Percentiles rank a stretch among this genome's conserved stretches.
Evolutionary conservation across 305 asterid species (phyloP).

Genomic region (Rubia peregrina): DNA sequence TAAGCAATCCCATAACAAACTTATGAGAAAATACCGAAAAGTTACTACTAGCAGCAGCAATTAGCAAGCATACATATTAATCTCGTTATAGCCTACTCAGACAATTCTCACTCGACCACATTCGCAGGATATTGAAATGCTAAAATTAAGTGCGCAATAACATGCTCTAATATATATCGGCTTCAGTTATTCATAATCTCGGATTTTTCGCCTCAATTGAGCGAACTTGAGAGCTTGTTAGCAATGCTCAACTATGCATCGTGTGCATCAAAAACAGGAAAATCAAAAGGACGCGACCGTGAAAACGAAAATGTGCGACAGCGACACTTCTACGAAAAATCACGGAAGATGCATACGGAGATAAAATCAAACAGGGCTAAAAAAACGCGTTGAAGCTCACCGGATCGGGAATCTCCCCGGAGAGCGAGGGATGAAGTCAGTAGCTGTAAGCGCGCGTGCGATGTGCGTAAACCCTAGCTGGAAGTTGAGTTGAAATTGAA

Average conservation of each 20-base stretch:
- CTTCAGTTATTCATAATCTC: not conserved
- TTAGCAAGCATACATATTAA: not conserved
- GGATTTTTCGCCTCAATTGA: not conserved
- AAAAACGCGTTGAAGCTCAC: constrained; percentile 24
- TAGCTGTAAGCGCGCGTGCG: not conserved
- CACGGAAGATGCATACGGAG: not conserved
- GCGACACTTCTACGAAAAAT: not conserved
- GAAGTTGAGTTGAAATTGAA: constrained; percentile 12
- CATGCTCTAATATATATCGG: not conserved
- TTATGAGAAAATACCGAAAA: not conserved
- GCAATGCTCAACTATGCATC: not conserved
- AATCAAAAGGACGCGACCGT: not conserved
- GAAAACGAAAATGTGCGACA: not conserved
- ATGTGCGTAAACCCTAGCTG: constrained; percentile 22
- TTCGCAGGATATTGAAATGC: not conserved
- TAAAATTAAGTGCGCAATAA: not conserved
- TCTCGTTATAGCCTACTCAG: not conserved
- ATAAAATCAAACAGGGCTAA: not conserved
- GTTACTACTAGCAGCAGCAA: too few species aligned
- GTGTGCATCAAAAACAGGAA: not conserved
- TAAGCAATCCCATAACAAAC: not conserved
- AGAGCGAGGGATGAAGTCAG: not conserved
- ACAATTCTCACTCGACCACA: not conserved
- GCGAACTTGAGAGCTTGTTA: too few species aligned
- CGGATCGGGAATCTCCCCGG: constrained; percentile 47